A percentile compares a stretch with the other conserved stretches of the same genome.
Evolutionary conservation across 768 basidiomycete genomes (phyloP).

Genomic region (Neoboletus magnificus): DNA sequence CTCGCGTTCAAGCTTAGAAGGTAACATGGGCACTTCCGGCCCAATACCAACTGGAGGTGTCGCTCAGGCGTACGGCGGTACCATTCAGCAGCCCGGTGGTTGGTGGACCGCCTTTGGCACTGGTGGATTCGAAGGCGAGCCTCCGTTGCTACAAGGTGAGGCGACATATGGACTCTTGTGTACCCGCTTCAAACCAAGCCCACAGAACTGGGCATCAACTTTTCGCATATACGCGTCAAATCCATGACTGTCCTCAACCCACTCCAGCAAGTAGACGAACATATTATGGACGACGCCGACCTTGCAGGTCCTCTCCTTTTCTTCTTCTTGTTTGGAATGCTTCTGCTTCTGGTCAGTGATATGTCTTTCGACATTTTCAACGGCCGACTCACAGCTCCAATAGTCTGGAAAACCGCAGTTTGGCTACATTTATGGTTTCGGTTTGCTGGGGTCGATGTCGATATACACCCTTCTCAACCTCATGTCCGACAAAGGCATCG

Average conservation of each 20-base stretch:
- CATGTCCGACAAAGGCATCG: constrained; percentile 94
- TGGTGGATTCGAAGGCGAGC: constrained; percentile 93
- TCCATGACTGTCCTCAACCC: constrained; percentile 96
- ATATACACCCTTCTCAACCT: constrained; percentile 94
- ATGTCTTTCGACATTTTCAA: not conserved
- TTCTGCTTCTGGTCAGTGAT: constrained; percentile 80
- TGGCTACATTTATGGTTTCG: constrained; percentile 97
- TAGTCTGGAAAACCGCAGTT: constrained; percentile 99
- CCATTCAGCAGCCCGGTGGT: constrained; percentile 66
- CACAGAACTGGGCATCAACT: constrained; percentile 95
- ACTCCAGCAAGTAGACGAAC: constrained; percentile 74
- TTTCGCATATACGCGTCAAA: constrained; percentile 91
- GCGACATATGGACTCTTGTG: not conserved
- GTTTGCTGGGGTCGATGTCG: constrained; percentile 86
- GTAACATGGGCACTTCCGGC: constrained; percentile 56
- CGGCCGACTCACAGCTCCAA: not conserved
- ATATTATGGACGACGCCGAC: constrained; percentile 99
- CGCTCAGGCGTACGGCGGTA: constrained; percentile 59
- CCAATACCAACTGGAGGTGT: constrained; percentile 45
- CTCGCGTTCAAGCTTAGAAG: constrained; percentile 75
- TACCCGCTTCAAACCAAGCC: not conserved
- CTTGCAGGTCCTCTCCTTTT: constrained; percentile 94
- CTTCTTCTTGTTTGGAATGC: constrained; percentile 91
- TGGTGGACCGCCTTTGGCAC: constrained; percentile 99
- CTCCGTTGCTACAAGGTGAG: constrained; percentile 90